Conservation (phyloP, 2,329 filamentous ascomycete species). For the Fonsecaea monophora region DNA sequence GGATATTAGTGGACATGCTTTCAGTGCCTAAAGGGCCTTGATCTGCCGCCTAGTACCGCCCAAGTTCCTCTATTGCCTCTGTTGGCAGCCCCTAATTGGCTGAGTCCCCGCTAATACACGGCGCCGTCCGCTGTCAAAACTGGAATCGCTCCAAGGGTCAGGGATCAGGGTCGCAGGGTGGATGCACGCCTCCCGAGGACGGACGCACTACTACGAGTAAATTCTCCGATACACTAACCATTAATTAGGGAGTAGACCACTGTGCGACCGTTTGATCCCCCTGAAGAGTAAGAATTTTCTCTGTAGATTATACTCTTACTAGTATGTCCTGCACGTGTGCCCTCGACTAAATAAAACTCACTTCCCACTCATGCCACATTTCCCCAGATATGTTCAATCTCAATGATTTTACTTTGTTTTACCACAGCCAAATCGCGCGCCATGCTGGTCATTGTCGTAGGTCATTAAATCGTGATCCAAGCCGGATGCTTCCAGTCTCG, state of each 20-base stretch:
- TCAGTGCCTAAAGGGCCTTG: not conserved
- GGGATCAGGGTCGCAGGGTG: conserved; percentile 17
- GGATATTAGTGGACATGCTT: not conserved
- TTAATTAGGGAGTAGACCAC: not conserved
- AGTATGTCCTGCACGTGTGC: not conserved
- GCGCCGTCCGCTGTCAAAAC: conserved; percentile 17
- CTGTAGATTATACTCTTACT: not conserved
- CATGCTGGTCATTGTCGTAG: conserved; percentile 7
- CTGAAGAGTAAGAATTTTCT: not conserved
- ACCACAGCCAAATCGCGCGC: not conserved
- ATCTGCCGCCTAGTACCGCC: not conserved
- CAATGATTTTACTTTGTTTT: not conserved
- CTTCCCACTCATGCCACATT: not conserved
- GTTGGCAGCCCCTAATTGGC: conserved; percentile 18
- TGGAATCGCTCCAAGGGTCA: conserved; percentile 16
- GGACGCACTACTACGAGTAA: conserved; percentile 2
- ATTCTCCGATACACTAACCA: conserved; percentile 12
- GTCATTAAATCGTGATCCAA: conserved; percentile 18
- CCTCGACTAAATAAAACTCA: too few species aligned
- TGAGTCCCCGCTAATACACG: not conserved
- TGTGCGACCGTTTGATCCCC: not conserved
- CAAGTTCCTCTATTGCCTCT: conserved; percentile 8
- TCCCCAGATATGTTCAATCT: not conserved
- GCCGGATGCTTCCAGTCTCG: not conserved
- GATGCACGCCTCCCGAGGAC: conserved; percentile 2